Evolutionary conservation across 2,329 filamentous ascomycete species (phyloP), one percentile per base, ranked within the genome.

Genomic region (Pyrenophora graminea): DNA sequence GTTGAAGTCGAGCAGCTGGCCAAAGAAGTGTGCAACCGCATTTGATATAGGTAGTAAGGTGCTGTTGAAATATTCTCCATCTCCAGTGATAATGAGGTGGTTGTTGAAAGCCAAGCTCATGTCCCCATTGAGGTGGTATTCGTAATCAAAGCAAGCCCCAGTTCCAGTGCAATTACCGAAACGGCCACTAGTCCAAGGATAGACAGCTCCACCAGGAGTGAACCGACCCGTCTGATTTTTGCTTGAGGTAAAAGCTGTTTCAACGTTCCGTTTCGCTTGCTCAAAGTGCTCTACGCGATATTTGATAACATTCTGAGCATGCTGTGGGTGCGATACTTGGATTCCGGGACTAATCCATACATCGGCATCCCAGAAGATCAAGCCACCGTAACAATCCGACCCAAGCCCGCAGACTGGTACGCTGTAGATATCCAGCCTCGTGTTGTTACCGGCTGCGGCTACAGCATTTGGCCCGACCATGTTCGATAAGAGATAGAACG

Each of bases 91-190:
- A 13, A 82, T 76, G 74, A 80, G 85, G 53, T 86, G 82, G 45
- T 86, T 85, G 59, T 82, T 78, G 52, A 87, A 75, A 1, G 83
- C 78, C 25, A 88, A 74, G 0, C 82, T 84, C 58, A 89, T 88
- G 58, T 89, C 86, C 6, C 85, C 84, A 59, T 89, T 89, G 32
- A 89, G 61, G 67, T 89, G 86, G 61, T 89, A 90, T 65, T 89
- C 80, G 58, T 89, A 89, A 67, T 89, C 86, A 60, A 85, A 87
- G 67, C 86, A 89, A 15, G 78, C 76, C 6, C 77, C 78, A n/a
- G 75, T 78, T 1, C 69, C 76, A 4, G 87, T 89, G 62, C 86
- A 89, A 61, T 89, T 89, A 2, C 86, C 87, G 62, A 79, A 86
- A 5, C 85, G 74, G 7, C 83, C 85, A 59, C 82, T 82, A 0